A percentile compares a stretch with the other conserved stretches of the same genome.
phyloP scores from a whole-genome alignment of 2,329 filamentous ascomycete species.

The Nothomitra cinnamomea region DNA sequence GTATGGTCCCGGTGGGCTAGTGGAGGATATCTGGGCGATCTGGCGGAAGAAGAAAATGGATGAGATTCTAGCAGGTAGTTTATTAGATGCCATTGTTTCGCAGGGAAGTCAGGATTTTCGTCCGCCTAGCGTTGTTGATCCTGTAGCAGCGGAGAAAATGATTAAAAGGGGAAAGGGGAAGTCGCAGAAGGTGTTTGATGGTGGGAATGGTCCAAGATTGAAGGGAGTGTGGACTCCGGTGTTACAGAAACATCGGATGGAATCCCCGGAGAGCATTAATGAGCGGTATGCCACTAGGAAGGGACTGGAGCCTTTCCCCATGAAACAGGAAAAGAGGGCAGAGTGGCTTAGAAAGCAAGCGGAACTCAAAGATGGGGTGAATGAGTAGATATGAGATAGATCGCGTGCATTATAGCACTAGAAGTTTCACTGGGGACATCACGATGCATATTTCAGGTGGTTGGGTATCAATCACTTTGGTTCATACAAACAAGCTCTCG shows the following conservation, averaged over 20 bases:
- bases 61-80: constrained; percentile 59
- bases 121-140: constrained; percentile 17
- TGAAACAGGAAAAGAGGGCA: constrained; percentile 7
- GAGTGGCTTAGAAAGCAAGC: constrained; percentile 16
- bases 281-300: constrained; percentile 37
- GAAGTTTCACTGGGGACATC: constrained; percentile 15
- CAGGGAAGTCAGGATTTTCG: constrained; percentile 6
- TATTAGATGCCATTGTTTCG: constrained; percentile 45
- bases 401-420: constrained; percentile 5
- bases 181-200: constrained; percentile 39
- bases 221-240: constrained; percentile 41
- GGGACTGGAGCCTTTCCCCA: constrained; percentile 20
- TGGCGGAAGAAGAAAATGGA: constrained; percentile 84
- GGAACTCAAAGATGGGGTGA: background rate
- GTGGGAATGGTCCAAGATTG: constrained; percentile 34
- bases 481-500: constrained; percentile 67
- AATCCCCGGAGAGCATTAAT: constrained; percentile 44
- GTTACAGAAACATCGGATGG: constrained; percentile 36
- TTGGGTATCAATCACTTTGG: constrained; percentile 27
- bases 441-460: constrained; percentile 7
- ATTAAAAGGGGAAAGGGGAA: constrained; percentile 9
- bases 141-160: constrained; percentile 4
- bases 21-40: constrained; percentile 61
- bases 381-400: background rate
- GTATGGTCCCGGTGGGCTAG: constrained; percentile 46